Evolutionary conservation across 805 yeast genomes (phyloP).

Genomic region (Metschnikowia peoriensis): DNA sequence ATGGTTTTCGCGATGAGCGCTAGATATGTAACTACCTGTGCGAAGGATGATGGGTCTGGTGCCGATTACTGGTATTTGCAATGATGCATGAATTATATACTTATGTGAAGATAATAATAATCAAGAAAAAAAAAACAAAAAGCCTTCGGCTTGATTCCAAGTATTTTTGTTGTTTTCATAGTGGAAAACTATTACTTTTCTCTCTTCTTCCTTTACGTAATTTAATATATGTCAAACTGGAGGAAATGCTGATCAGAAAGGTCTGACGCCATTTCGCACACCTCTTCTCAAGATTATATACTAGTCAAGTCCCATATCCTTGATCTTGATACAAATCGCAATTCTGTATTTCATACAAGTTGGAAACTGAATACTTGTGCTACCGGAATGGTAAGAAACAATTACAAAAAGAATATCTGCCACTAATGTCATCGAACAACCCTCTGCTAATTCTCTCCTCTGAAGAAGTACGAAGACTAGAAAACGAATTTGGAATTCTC

Average conservation of each 20-base stretch:
- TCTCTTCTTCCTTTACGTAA: too few relatives aligned
- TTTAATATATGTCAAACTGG: too few relatives aligned
- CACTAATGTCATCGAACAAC: background rate
- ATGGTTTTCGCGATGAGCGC: conserved; percentile 16
- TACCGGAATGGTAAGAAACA: too few relatives aligned
- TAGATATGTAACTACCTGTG: background rate
- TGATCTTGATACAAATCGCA: too few relatives aligned
- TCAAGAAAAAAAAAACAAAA: background rate
- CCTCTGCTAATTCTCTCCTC: conserved; percentile 3
- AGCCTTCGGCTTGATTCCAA: background rate
- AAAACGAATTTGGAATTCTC: conserved; percentile 55
- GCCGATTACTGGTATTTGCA: background rate
- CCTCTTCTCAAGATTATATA: background rate
- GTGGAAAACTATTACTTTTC: too few relatives aligned
- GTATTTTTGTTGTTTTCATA: background rate
- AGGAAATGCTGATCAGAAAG: too few relatives aligned
- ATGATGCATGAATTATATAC: too few relatives aligned
- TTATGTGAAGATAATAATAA: too few relatives aligned
- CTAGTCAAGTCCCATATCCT: background rate
- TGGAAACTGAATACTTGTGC: too few relatives aligned
- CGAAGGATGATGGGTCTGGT: background rate
- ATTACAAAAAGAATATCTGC: background rate
- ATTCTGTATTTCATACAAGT: background rate
- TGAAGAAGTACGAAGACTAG: conserved; percentile 5
- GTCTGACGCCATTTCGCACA: background rate